Evolutionary conservation across 2,329 filamentous ascomycete genomes (phyloP).

Genomic region (Fusarium nematophilum): DNA sequence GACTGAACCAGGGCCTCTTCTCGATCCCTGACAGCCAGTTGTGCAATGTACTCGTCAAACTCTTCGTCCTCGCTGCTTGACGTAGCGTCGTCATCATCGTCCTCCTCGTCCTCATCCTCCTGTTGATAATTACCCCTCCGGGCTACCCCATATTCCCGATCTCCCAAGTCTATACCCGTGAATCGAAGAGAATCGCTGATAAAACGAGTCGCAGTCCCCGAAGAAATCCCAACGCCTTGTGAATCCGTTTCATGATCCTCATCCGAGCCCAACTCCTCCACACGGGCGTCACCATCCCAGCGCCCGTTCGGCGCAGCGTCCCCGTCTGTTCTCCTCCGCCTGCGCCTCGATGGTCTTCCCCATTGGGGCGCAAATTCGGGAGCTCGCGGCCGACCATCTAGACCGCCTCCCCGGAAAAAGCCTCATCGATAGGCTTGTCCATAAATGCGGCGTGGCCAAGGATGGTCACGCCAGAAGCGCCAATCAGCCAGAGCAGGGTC

Average conservation of each 20-base stretch:
- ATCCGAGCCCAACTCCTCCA: slow-evolving; percentile 76
- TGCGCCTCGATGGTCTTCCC: slow-evolving; percentile 99
- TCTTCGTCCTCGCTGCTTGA: slow-evolving; percentile 48
- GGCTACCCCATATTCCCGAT: slow-evolving; percentile 50
- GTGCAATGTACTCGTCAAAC: slow-evolving; percentile 63
- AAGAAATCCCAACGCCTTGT: slow-evolving; percentile 64
- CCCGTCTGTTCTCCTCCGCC: slow-evolving; percentile 70
- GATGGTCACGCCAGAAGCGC: slow-evolving; percentile 92
- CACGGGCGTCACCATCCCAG: slow-evolving; percentile 53
- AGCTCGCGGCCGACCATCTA: slow-evolving; percentile 99
- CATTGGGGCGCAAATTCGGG: slow-evolving; percentile 91
- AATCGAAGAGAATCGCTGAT: slow-evolving; percentile 70
- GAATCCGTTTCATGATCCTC: slow-evolving; percentile 67
- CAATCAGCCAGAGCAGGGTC: slow-evolving; percentile 94
- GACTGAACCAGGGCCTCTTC: slow-evolving; percentile 82
- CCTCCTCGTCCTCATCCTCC: slow-evolving; percentile 46
- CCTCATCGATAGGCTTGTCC: slow-evolving; percentile 99
- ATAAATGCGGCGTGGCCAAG: slow-evolving; percentile 94
- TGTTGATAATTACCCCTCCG: slow-evolving; percentile 52
- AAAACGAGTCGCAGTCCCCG: slow-evolving; percentile 61
- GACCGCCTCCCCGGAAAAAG: slow-evolving; percentile 99
- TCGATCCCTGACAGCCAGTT: slow-evolving; percentile 69
- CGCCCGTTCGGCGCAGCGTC: slow-evolving; percentile 54
- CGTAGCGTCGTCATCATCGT: slow-evolving; percentile 47
- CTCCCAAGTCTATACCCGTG: slow-evolving; percentile 68